Conservation (phyloP, 1,284 basidiomycete genomes). For the Vanrija sp. region DNA sequence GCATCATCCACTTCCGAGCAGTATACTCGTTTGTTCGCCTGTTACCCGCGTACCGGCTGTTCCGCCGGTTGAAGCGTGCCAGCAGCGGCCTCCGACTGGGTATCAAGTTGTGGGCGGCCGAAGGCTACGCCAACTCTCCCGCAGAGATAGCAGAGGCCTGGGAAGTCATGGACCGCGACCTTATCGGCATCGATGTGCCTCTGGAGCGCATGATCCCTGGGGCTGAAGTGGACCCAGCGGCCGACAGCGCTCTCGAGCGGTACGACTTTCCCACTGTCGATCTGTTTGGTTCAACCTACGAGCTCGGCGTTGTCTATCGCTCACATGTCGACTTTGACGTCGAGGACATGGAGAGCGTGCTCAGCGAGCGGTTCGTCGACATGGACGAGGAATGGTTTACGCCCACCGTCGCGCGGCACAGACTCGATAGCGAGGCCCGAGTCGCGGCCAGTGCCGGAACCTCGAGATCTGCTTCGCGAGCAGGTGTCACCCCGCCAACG, state of each 20-base stretch:
- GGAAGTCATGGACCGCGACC: slow-evolving; percentile 43
- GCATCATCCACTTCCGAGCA: slow-evolving; percentile 46
- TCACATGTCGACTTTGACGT: slow-evolving; percentile 42
- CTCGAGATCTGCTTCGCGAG: neutral
- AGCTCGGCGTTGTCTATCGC: slow-evolving; percentile 34
- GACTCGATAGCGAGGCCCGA: slow-evolving; percentile 23
- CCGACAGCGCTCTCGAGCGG: slow-evolving; percentile 5
- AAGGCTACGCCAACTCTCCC: slow-evolving; percentile 29
- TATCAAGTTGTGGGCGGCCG: slow-evolving; percentile 47
- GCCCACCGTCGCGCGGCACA: slow-evolving; percentile 41
- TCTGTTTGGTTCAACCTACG: slow-evolving; percentile 39
- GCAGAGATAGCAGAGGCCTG: slow-evolving; percentile 39
- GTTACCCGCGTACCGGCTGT: slow-evolving; percentile 41
- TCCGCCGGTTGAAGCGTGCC: slow-evolving; percentile 34
- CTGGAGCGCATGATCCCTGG: slow-evolving; percentile 27
- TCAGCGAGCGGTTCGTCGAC: slow-evolving; percentile 43
- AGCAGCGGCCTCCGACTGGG: slow-evolving; percentile 44
- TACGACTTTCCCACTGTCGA: slow-evolving; percentile 37
- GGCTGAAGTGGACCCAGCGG: slow-evolving; percentile 10
- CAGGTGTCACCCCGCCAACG: neutral
- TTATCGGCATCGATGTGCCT: slow-evolving; percentile 36
- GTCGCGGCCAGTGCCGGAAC: slow-evolving; percentile 1
- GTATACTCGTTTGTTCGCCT: slow-evolving; percentile 41
- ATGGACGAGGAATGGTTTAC: slow-evolving; percentile 50
- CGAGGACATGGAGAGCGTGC: slow-evolving; percentile 44